These are phyloP conservation scores for Mortierella hygrophila DNA, from an alignment of 192 early-diverging fungal genomes.

Conservation along the genomic window DNA sequence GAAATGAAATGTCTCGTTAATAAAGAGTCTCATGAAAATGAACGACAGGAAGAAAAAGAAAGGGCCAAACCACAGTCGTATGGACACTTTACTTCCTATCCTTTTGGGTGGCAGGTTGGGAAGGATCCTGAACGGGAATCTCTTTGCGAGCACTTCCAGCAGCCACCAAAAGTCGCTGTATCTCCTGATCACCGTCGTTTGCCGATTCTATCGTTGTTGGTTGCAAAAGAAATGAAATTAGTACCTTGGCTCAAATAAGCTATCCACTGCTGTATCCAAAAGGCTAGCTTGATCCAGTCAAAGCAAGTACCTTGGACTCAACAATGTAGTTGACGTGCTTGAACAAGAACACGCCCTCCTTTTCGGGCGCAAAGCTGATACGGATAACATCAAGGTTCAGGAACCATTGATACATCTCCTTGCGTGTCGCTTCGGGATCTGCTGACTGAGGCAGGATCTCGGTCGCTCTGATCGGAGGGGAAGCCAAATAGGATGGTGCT, in stretches of 20 bases:
- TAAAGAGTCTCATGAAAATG: neutral
- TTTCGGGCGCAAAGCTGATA: constrained; percentile 63
- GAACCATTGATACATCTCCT: constrained; percentile 67
- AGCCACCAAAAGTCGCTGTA: constrained; percentile 96
- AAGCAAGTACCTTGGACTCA: constrained; percentile 68
- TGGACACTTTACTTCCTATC: constrained; percentile 72
- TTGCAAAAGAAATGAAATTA: neutral
- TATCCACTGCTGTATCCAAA: neutral
- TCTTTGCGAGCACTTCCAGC: constrained; percentile 77
- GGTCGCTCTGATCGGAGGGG: constrained; percentile 27
- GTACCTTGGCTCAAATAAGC: neutral
- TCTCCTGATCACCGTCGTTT: constrained; percentile 76
- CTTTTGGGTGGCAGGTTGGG: constrained; percentile 92
- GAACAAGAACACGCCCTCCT: constrained; percentile 71
- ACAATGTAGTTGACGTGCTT: constrained; percentile 93
- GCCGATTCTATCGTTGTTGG: constrained; percentile 48
- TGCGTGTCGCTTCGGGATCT: constrained; percentile 31
- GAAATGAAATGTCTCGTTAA: neutral
- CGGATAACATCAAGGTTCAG: constrained; percentile 66
- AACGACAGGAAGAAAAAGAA: neutral
- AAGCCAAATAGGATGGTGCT: constrained; percentile 53
- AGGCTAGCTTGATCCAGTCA: neutral
- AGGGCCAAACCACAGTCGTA: constrained; percentile 13
- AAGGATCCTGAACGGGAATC: constrained; percentile 87
- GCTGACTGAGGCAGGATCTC: constrained; percentile 14